Evolutionary conservation across 192 early-diverging fungal genomes (phyloP).

Genomic region (Coemansia asiatica): DNA sequence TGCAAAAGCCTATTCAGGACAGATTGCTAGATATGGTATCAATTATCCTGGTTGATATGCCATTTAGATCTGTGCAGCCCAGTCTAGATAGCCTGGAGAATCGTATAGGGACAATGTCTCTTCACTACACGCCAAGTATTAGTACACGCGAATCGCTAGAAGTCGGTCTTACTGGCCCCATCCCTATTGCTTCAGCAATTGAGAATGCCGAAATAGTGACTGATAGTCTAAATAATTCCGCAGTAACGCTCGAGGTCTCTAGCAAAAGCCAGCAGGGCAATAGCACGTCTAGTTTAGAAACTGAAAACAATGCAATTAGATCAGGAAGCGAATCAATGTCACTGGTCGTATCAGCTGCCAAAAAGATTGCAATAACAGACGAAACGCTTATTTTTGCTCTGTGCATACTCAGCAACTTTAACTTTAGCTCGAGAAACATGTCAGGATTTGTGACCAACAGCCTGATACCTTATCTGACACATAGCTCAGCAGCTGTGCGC

Average conservation of each 20-base stretch:
- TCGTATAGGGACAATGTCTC: constrained; percentile 15
- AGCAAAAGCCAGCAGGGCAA: neutral
- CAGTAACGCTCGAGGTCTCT: neutral
- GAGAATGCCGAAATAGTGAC: neutral
- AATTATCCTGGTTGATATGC: constrained; percentile 74
- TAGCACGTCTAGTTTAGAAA: neutral
- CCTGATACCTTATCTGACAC: constrained; percentile 78
- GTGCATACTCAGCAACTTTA: constrained; percentile 78
- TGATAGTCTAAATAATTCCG: neutral
- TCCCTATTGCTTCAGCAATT: neutral
- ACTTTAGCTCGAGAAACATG: constrained; percentile 80
- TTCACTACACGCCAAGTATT: constrained; percentile 26
- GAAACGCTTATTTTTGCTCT: constrained; percentile 81
- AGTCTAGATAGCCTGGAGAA: constrained; percentile 31
- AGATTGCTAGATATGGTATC: constrained; percentile 87
- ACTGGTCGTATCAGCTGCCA: constrained; percentile 20
- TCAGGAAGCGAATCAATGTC: constrained; percentile 8
- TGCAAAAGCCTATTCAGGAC: constrained; percentile 82
- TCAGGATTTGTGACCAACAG: constrained; percentile 89
- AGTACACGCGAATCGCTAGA: neutral
- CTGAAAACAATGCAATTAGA: neutral
- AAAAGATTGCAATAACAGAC: constrained; percentile 25
- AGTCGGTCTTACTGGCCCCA: neutral
- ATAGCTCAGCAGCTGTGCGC: constrained; percentile 73
- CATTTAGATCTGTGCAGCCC: constrained; percentile 78